These are phyloP conservation scores for Asclepias syriaca DNA, from an alignment of 257 asterid species.

Conservation along the genomic window DNA sequence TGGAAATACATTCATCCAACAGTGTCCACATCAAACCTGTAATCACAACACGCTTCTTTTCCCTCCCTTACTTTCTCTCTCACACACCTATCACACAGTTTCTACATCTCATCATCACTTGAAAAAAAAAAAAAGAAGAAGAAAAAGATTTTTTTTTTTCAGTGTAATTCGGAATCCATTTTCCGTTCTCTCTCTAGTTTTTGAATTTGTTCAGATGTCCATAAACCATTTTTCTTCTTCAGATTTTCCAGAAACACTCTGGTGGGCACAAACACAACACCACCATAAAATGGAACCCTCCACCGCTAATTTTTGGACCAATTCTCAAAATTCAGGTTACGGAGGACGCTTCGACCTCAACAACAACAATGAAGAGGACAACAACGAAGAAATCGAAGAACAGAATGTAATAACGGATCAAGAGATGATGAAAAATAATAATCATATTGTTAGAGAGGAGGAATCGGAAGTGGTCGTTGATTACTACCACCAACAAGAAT, in stretches of 20 bases:
- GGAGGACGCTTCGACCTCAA: slow-evolving; percentile 40
- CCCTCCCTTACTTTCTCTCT: not conserved
- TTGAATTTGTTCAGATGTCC: slow-evolving; percentile 36
- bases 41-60: slow-evolving; percentile 18
- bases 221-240: slow-evolving; percentile 55
- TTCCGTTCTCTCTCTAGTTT: not conserved
- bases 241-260: slow-evolving; percentile 38
- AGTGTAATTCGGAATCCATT: no score
- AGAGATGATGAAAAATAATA: not conserved
- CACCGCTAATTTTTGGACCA: slow-evolving; percentile 15
- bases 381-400: slow-evolving; percentile 19
- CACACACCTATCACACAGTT: not conserved
- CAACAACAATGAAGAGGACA: slow-evolving; percentile 28
- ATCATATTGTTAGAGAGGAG: not conserved
- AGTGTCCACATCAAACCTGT: slow-evolving; percentile 25
- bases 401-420: not conserved
- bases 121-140: not conserved
- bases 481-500: not conserved
- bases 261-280: slow-evolving; percentile 47
- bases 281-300: slow-evolving; percentile 27
- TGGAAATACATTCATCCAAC: slow-evolving; percentile 6
- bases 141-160: no score
- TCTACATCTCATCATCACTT: slow-evolving; percentile 3
- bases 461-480: not conserved
- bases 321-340: slow-evolving; percentile 20